Evolutionary conservation across 164 flowering plant genomes (phyloP).

Genomic region (Umbellularia californica): DNA sequence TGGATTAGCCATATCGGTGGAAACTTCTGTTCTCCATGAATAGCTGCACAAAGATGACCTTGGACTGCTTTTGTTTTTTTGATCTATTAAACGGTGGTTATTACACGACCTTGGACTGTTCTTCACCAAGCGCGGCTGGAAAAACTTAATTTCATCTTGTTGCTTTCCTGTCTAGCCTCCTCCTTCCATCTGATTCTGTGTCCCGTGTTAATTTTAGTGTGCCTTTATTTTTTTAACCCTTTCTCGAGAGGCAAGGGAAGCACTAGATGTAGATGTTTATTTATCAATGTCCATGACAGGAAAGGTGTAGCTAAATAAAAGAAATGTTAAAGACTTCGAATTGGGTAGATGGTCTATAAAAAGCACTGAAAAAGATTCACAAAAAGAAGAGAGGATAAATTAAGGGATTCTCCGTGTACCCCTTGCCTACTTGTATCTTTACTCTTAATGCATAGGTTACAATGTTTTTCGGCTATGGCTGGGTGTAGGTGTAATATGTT

Average conservation of each 20-base stretch:
- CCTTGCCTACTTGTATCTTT: not conserved
- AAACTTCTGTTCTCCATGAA: too few species aligned
- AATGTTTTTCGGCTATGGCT: not conserved
- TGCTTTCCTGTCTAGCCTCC: too few species aligned
- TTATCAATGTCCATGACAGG: too few species aligned
- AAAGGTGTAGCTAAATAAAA: not conserved
- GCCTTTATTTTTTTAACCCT: not conserved
- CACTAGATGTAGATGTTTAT: not conserved
- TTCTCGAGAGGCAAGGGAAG: not conserved
- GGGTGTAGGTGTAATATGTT: not conserved
- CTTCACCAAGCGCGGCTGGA: too few species aligned
- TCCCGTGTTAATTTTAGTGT: not conserved
- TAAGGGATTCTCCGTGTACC: not conserved
- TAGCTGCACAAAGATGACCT: too few species aligned
- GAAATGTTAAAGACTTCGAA: too few species aligned
- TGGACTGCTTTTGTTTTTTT: too few species aligned
- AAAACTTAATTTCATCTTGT: too few species aligned
- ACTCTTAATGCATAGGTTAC: not conserved
- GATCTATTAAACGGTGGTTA: too few species aligned
- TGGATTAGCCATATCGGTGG: too few species aligned
- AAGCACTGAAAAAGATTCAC: not conserved
- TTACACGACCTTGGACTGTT: too few species aligned
- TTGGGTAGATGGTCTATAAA: not conserved
- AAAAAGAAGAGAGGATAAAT: not conserved
- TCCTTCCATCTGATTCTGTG: too few species aligned